Percentiles rank a stretch among this genome's conserved stretches.
phyloP scores from a whole-genome alignment of 768 basidiomycete species.

The Porpolomopsis calyptriformis region DNA sequence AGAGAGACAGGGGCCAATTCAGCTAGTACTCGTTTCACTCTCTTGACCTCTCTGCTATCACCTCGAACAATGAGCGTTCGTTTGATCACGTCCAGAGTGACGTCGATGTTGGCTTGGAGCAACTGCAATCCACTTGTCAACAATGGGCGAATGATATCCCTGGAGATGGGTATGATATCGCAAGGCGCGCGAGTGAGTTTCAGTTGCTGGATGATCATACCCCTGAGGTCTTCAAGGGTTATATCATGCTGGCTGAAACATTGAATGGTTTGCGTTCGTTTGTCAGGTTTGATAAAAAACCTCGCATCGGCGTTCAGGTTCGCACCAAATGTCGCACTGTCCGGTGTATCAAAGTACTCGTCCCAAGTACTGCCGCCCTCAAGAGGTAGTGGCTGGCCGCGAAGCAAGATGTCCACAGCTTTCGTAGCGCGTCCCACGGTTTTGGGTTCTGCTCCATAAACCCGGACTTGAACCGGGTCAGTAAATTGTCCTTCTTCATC shows the following conservation, averaged over 20 bases:
- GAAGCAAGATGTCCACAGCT: conserved; percentile 27
- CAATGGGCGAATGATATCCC: conserved; percentile 24
- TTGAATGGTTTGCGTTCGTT: conserved; percentile 25
- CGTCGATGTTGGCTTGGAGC: conserved; percentile 29
- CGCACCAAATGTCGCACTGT: conserved; percentile 28
- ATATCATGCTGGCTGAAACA: conserved; percentile 26
- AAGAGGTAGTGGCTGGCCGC: conserved; percentile 27
- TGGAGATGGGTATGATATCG: conserved; percentile 27
- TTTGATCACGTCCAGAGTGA: conserved; percentile 32
- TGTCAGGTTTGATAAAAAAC: conserved; percentile 32
- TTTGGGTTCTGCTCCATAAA: conserved; percentile 26
- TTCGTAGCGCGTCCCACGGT: conserved; percentile 27
- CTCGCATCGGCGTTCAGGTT: conserved; percentile 23
- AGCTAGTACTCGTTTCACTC: conserved; percentile 19
- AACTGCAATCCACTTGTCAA: conserved; percentile 17
- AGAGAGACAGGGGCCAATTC: conserved; percentile 10
- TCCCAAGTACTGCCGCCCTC: conserved; percentile 33
- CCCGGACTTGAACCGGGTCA: conserved; percentile 26
- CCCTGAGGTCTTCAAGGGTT: conserved; percentile 22
- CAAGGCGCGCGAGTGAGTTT: conserved; percentile 26
- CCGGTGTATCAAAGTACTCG: conserved; percentile 33
- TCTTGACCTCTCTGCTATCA: conserved; percentile 18
- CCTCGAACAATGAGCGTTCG: conserved; percentile 35
- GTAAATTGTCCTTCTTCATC: conserved; percentile 12
- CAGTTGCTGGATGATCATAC: conserved; percentile 24